Base-by-base conservation (phyloP, 495 filamentous ascomycete genomes). In the Aspergillus taichungensis region DNA sequence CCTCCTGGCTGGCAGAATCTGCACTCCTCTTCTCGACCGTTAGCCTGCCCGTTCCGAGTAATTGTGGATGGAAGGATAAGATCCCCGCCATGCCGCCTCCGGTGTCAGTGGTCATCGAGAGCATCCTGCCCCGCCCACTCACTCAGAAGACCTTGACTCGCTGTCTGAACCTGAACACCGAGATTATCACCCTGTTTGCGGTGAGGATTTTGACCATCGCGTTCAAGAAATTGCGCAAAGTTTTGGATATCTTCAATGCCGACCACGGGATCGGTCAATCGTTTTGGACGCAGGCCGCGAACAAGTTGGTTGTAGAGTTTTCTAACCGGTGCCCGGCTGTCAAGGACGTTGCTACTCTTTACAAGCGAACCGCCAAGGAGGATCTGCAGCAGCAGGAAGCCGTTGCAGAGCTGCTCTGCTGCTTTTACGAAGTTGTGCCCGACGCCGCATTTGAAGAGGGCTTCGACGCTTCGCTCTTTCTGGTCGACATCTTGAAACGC, bases 1-100 rank as follows among this genome's bases (percentile, higher is more conserved):
- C 87, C 0, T 91, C 90, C 4, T 99, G 92, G 92, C 83, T 97
- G 52, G 89, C 90, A 13, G 95, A 90, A 57, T 88, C 86, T 3
- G 75, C 87, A 0, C 86, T 97, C 43, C 64, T 99, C 5, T 90
- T 92, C 59, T 84, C 83, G 14, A 73, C 76, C 1, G 75, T 96
- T 6, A 74, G 83, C 43, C 60, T 95, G 14, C 82, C 84, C 9
- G 68, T 94, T 36, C 88, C 88, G 10, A 52, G 66, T 6, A 77
- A 75, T 52, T 85, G 87, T 57, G 86, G 86, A 11, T 79, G 74
- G 58, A 75, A 77, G 18, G 64, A 70, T 6, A 66, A 68, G 36
- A 50, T 57, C 37, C 66, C 72, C 2, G 49, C 60, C 13, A 67
- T 83, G 12, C 90, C 90, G 28, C 88, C 89, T 2, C 84, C 88